Evolutionary conservation across 2,329 filamentous ascomycete genomes (phyloP).

Genomic region (Bimuria novae-zelandiae): DNA sequence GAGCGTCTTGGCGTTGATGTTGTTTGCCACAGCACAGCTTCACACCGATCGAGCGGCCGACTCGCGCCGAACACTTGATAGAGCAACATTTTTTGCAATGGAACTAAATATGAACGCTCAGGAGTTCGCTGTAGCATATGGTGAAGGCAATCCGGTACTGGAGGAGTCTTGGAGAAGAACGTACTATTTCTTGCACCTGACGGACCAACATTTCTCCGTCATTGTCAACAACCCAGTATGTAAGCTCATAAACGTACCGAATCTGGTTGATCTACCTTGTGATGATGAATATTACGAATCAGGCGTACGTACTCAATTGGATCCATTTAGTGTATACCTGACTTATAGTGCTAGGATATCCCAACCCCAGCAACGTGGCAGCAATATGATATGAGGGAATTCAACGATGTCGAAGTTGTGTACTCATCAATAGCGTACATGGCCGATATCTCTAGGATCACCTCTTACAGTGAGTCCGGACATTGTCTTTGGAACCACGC

Average conservation of each 20-base stretch:
- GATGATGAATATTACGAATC: slow-evolving; percentile 71
- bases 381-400: slow-evolving; percentile 75
- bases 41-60: slow-evolving; percentile 71
- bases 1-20: slow-evolving; percentile 74
- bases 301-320: slow-evolving; percentile 30
- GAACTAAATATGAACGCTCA: slow-evolving; percentile 78
- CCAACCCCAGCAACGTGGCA: slow-evolving; percentile 57
- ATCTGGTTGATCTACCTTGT: slow-evolving; percentile 75
- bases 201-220: slow-evolving; percentile 80
- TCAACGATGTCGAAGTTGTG: slow-evolving; percentile 68
- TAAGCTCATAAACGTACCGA: slow-evolving; percentile 64
- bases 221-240: slow-evolving; percentile 74
- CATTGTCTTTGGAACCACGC: not conserved
- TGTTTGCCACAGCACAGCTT: slow-evolving; percentile 80
- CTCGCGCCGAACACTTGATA: slow-evolving; percentile 67
- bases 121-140: slow-evolving; percentile 67
- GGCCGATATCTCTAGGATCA: slow-evolving; percentile 74
- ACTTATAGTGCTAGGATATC: slow-evolving; percentile 27
- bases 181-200: slow-evolving; percentile 80
- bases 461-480: slow-evolving; percentile 59
- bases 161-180: slow-evolving; percentile 86
- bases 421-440: slow-evolving; percentile 87
- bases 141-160: slow-evolving; percentile 66
- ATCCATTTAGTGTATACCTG: too few species aligned
- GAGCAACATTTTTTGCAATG: slow-evolving; percentile 71